Conservation (phyloP, 164 flowering plant genomes). For the Annona cherimola region DNA sequence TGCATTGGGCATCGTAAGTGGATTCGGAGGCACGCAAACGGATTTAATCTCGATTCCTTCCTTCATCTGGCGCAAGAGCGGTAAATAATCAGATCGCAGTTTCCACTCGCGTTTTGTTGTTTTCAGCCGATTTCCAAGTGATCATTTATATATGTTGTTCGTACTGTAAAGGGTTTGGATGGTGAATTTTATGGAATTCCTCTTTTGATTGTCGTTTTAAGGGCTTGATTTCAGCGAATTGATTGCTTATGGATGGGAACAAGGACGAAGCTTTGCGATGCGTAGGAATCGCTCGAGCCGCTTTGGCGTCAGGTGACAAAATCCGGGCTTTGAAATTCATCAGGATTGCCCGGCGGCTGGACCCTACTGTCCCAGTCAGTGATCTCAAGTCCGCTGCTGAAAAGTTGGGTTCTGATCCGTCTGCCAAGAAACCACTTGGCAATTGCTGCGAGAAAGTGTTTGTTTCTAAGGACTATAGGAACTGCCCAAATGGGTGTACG, state of each 20-base stretch:
- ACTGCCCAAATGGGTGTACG: constrained; percentile 8
- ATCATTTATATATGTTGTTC: too few species aligned
- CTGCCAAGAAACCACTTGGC: constrained; percentile 18
- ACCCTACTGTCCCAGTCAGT: constrained; percentile 43
- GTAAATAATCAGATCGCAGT: too few species aligned
- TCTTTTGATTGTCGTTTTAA: too few species aligned
- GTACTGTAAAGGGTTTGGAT: too few species aligned
- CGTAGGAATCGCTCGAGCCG: constrained; percentile 58
- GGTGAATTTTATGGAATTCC: too few species aligned
- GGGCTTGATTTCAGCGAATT: background rate
- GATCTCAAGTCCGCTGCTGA: constrained; percentile 56
- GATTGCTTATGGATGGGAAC: constrained; percentile 69
- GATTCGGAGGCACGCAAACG: too few species aligned
- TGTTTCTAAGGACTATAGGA: constrained; percentile 12
- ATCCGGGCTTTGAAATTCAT: constrained; percentile 74
- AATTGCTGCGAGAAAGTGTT: constrained; percentile 18
- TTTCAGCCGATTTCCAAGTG: too few species aligned
- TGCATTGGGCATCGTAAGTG: too few species aligned
- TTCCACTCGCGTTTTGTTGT: too few species aligned
- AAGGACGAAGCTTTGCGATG: constrained; percentile 93
- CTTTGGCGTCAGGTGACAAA: constrained; percentile 69
- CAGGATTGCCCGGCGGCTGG: constrained; percentile 62
- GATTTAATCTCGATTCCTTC: too few species aligned
- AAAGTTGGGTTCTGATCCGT: constrained; percentile 15
- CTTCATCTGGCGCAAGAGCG: too few species aligned